Conservation (phyloP, 1,139 yeast genomes). For the Pneumocystis canis region DNA sequence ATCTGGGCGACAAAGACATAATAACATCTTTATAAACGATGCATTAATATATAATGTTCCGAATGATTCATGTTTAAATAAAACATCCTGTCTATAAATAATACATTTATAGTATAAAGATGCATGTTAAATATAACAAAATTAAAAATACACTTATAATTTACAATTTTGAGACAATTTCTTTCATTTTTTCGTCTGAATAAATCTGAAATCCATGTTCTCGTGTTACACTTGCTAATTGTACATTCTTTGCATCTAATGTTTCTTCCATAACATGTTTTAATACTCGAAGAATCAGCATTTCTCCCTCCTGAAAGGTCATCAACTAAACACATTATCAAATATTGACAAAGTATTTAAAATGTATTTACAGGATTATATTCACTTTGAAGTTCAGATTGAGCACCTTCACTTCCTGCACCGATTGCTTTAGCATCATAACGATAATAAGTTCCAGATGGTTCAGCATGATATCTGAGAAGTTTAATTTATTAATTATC, state of each 20-base stretch:
- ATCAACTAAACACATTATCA: slow-evolving; percentile 38
- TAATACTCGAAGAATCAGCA: slow-evolving; percentile 71
- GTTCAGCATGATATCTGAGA: slow-evolving; percentile 78
- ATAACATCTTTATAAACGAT: not conserved
- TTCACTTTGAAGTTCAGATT: slow-evolving; percentile 91
- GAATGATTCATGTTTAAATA: not conserved
- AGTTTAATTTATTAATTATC: not conserved
- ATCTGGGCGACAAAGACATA: not conserved
- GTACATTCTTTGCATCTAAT: slow-evolving; percentile 88
- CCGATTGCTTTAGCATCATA: slow-evolving; percentile 99
- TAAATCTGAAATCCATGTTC: slow-evolving; percentile 81
- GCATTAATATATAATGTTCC: not conserved
- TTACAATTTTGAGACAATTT: slow-evolving; percentile 54
- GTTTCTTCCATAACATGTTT: slow-evolving; percentile 99
- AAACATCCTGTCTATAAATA: not conserved
- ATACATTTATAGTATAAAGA: not conserved
- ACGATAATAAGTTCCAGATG: slow-evolving; percentile 93
- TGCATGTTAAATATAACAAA: not conserved
- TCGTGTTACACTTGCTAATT: slow-evolving; percentile 80
- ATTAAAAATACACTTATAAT: not conserved
- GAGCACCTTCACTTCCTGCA: slow-evolving; percentile 98
- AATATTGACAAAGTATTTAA: not conserved
- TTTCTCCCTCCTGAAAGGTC: slow-evolving; percentile 88
- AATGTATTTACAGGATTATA: slow-evolving; percentile 39
- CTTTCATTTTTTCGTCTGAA: slow-evolving; percentile 68